A percentile compares a stretch with the other conserved stretches of the same genome.
Evolutionary conservation across 1,284 basidiomycete genomes (phyloP).

Genomic region (Malassezia pachydermatis): DNA sequence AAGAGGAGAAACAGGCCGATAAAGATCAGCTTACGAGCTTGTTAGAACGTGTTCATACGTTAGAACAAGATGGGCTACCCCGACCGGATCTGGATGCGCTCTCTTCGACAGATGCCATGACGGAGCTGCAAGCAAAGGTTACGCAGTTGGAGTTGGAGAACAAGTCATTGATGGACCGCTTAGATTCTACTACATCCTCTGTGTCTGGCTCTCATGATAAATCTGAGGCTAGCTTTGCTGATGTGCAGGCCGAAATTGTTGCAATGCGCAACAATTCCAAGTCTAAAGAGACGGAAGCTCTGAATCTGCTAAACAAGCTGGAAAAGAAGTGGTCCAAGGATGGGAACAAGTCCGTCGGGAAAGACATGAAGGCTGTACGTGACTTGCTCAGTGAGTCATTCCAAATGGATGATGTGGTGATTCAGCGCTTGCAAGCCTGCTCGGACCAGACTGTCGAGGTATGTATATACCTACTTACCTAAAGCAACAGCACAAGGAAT

Average conservation of each 20-base stretch:
- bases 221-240: not conserved
- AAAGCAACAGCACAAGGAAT: not conserved
- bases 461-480: not conserved
- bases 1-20: not conserved
- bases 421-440: constrained; percentile 1
- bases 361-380: constrained; percentile 1
- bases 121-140: not conserved
- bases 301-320: constrained; percentile 6
- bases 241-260: constrained; percentile 8
- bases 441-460: not conserved
- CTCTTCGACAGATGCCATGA: not conserved
- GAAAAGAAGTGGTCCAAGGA: constrained; percentile 1
- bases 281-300: constrained; percentile 7
- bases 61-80: not conserved
- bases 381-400: constrained; percentile 11
- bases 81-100: not conserved
- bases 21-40: not conserved
- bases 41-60: not conserved
- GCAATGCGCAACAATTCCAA: constrained; percentile 12
- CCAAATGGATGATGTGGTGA: constrained; percentile 6
- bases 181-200: not conserved
- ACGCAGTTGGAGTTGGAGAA: not conserved
- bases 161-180: no score
- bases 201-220: not conserved
- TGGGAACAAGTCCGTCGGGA: not conserved